Evolutionary conservation across 2,329 filamentous ascomycete species (phyloP).

Genomic region (Aspergillus sp.): DNA sequence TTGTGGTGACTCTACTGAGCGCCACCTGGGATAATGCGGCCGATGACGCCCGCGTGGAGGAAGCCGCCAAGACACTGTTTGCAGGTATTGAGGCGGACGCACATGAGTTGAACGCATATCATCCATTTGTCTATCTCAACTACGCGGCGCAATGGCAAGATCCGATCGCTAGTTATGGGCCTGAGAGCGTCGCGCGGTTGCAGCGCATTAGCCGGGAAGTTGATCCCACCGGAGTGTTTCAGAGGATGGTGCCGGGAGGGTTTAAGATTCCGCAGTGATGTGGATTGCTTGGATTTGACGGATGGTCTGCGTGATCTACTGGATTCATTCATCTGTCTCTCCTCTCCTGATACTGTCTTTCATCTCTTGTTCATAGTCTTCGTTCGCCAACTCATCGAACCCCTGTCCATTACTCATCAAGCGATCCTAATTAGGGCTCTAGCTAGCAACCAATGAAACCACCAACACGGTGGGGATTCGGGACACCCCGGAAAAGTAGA

Average conservation of each 20-base stretch:
- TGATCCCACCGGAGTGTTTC: conserved; percentile 45
- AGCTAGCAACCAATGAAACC: too few species aligned
- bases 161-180: conserved; percentile 46
- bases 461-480: too few species aligned
- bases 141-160: conserved; percentile 49
- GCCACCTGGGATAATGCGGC: conserved; percentile 33
- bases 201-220: conserved; percentile 37
- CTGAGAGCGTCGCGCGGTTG: conserved; percentile 34
- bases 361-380: too few species aligned
- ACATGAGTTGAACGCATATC: conserved; percentile 26
- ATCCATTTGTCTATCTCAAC: conserved; percentile 46
- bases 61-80: conserved; percentile 25
- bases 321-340: too few species aligned
- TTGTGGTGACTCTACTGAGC: conserved; percentile 29
- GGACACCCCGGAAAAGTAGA: too few species aligned
- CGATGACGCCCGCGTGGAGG: conserved; percentile 35
- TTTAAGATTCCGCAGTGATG: conserved; percentile 37
- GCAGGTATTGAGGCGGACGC: conserved; percentile 8
- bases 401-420: too few species aligned
- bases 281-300: too few species aligned
- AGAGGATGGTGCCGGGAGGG: conserved; percentile 43
- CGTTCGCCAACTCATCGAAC: too few species aligned
- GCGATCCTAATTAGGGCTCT: too few species aligned
- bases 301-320: too few species aligned
- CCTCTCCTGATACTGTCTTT: too few species aligned